Conservation (phyloP, 371 early-diverging fungal genomes). For the Choanephora cucurbitarum region DNA sequence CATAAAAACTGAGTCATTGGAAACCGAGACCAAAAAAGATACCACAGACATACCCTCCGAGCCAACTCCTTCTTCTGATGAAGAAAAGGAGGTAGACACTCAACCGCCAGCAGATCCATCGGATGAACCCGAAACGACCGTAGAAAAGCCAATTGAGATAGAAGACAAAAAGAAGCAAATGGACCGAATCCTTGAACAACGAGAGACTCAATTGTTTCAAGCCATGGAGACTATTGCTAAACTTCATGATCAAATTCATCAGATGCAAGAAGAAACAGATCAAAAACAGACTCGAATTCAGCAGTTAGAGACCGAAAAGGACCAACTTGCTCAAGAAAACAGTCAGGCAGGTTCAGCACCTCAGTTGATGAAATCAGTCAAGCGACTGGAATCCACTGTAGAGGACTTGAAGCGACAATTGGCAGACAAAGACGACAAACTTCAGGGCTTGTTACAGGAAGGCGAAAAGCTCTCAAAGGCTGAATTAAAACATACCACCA, state of each 20-base stretch:
- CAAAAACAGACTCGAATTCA: constrained; percentile 12
- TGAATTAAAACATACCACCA: constrained; percentile 72
- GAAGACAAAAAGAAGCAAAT: constrained; percentile 7
- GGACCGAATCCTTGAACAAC: constrained; percentile 51
- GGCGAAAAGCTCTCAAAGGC: constrained; percentile 82
- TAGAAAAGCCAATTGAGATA: constrained; percentile 2
- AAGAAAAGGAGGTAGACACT: not conserved
- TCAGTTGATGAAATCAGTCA: constrained; percentile 19
- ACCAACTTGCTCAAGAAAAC: not conserved
- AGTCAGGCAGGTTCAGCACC: constrained; percentile 4
- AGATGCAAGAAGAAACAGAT: constrained; percentile 37
- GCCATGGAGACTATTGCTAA: constrained; percentile 66
- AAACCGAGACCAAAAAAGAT: not conserved
- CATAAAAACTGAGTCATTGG: not conserved
- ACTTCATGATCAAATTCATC: constrained; percentile 61
- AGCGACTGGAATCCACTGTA: constrained; percentile 42
- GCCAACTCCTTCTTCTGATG: not conserved
- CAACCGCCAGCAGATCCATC: no score
- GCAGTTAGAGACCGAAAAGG: not conserved
- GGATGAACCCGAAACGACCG: no score
- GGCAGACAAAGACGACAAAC: constrained; percentile 63
- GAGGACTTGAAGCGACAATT: constrained; percentile 59
- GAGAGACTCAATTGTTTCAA: constrained; percentile 65
- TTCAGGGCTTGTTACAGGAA: constrained; percentile 62
- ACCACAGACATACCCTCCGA: not conserved